Conservation (phyloP, 805 yeast species). For the Candida schatavii region DNA sequence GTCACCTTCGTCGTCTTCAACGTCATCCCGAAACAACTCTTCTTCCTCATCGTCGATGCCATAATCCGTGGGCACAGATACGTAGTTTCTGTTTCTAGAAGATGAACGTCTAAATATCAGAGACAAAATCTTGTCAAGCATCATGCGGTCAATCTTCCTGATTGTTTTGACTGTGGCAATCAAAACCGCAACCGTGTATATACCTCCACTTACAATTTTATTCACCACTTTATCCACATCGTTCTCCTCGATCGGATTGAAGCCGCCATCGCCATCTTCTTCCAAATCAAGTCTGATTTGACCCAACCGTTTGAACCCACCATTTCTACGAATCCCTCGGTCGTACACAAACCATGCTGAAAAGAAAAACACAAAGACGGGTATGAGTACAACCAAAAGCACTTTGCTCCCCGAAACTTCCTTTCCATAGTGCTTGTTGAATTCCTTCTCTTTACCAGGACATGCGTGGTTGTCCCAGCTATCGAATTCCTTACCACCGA, state of each 20-base stretch:
- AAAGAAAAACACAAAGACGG: constrained; percentile 52
- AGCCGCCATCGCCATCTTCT: constrained; percentile 54
- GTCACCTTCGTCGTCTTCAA: constrained; percentile 36
- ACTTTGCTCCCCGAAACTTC: constrained; percentile 57
- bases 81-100: constrained; percentile 31
- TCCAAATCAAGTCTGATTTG: constrained; percentile 83
- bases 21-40: constrained; percentile 39
- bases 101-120: constrained; percentile 36
- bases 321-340: constrained; percentile 74
- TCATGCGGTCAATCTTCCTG: constrained; percentile 28
- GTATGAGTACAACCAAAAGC: constrained; percentile 53
- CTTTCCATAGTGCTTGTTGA: constrained; percentile 47
- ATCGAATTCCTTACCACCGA: constrained; percentile 74
- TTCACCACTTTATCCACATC: constrained; percentile 58
- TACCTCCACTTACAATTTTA: constrained; percentile 55
- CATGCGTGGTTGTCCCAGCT: constrained; percentile 67
- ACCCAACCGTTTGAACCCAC: constrained; percentile 75
- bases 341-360: constrained; percentile 71
- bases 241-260: constrained; percentile 62
- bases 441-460: constrained; percentile 80
- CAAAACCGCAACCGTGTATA: constrained; percentile 42
- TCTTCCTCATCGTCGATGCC: constrained; percentile 41
- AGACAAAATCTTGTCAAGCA: constrained; percentile 30
- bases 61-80: constrained; percentile 34
- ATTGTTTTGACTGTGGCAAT: constrained; percentile 34